phyloP scores from a whole-genome alignment of 2,329 filamentous ascomycete genomes.

The Botrytis fragariae region DNA sequence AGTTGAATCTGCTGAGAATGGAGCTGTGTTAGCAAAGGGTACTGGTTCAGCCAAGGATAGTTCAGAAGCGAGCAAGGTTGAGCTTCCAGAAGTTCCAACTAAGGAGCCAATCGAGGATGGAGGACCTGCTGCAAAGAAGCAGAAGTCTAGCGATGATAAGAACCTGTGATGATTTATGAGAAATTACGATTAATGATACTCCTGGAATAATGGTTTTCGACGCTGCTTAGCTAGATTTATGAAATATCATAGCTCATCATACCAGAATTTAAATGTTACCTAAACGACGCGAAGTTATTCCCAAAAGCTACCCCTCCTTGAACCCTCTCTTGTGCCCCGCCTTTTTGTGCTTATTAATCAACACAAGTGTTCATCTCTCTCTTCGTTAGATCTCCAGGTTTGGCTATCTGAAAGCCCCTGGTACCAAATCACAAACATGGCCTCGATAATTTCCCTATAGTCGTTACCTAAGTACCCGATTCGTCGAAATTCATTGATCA shows the following conservation, averaged over 20 bases:
- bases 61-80: conserved; percentile 32
- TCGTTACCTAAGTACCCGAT: neutral
- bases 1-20: conserved; percentile 32
- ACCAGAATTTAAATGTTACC: neutral
- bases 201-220: neutral
- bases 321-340: neutral
- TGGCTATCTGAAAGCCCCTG: neutral
- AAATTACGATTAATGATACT: neutral
- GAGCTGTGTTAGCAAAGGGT: conserved; percentile 19
- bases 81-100: conserved; percentile 42
- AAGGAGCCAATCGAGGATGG: conserved; percentile 38
- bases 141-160: conserved; percentile 34
- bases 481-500: neutral
- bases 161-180: conserved; percentile 19
- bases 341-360: conserved; percentile 8
- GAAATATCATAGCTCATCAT: conserved; percentile 1
- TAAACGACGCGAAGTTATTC: neutral
- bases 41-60: neutral
- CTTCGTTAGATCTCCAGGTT: neutral
- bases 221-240: neutral
- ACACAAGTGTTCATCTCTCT: neutral
- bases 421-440: neutral
- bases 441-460: neutral
- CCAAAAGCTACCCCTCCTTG: conserved; percentile 13
- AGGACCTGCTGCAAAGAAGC: conserved; percentile 40